Evolutionary conservation across 768 basidiomycete genomes (phyloP).

Genomic region (Suillus ampliporus): DNA sequence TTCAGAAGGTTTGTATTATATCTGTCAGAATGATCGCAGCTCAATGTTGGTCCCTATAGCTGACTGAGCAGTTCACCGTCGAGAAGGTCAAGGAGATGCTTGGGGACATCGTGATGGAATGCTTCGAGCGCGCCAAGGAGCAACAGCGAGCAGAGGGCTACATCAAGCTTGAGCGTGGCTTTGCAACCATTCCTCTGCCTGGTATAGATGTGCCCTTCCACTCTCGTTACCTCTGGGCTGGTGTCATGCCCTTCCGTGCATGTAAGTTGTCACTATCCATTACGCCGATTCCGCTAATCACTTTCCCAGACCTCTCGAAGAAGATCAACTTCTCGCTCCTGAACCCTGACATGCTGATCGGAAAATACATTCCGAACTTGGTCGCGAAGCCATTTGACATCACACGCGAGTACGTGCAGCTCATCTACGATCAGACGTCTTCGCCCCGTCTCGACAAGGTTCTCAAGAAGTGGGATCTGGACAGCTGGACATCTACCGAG

Average conservation of each 20-base stretch:
- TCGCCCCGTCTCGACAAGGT: slow-evolving; percentile 96
- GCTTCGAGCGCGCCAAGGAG: slow-evolving; percentile 74
- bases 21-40: background rate
- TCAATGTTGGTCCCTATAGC: slow-evolving; percentile 44
- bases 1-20: slow-evolving; percentile 66
- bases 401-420: slow-evolving; percentile 85
- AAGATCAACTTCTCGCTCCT: slow-evolving; percentile 93
- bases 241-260: slow-evolving; percentile 95
- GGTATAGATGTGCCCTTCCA: slow-evolving; percentile 99
- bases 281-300: slow-evolving; percentile 5
- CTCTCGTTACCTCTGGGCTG: slow-evolving; percentile 98
- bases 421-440: slow-evolving; percentile 95
- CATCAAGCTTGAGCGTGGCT: slow-evolving; percentile 95
- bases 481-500: slow-evolving; percentile 79
- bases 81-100: slow-evolving; percentile 98
- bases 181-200: slow-evolving; percentile 92
- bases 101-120: slow-evolving; percentile 86
- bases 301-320: slow-evolving; percentile 82
- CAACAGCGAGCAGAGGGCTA: slow-evolving; percentile 84
- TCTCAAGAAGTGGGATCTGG: slow-evolving; percentile 92
- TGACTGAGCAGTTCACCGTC: slow-evolving; percentile 85
- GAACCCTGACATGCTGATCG: slow-evolving; percentile 93
- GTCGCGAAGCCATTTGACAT: slow-evolving; percentile 88
- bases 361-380: slow-evolving; percentile 97
- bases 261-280: slow-evolving; percentile 57